Evolutionary conservation across 2,329 filamentous ascomycete genomes (phyloP).

Genomic region (Ambrosiella beaveri): DNA sequence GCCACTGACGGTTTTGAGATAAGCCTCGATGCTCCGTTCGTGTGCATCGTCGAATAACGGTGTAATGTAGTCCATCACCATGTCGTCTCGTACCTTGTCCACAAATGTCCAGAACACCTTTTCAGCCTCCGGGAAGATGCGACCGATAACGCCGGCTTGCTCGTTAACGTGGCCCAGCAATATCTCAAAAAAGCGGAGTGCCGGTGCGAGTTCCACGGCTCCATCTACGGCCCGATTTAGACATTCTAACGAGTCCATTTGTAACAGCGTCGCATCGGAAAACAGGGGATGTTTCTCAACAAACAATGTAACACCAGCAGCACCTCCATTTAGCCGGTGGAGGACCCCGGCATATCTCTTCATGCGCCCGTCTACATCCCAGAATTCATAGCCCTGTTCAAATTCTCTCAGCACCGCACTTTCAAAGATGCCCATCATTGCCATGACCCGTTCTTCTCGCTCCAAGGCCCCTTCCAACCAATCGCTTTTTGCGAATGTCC

Average conservation of each 20-base stretch:
- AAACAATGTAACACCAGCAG: constrained; percentile 65
- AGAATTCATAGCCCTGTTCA: constrained; percentile 74
- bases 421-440: constrained; percentile 71
- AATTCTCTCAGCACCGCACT: constrained; percentile 83
- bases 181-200: constrained; percentile 61
- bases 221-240: constrained; percentile 49
- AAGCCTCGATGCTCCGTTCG: constrained; percentile 53
- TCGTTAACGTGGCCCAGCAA: constrained; percentile 65
- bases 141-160: constrained; percentile 61
- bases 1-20: constrained; percentile 71
- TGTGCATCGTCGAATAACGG: constrained; percentile 77
- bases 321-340: constrained; percentile 63
- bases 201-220: constrained; percentile 62
- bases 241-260: constrained; percentile 59
- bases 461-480: constrained; percentile 55
- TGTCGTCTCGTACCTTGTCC: constrained; percentile 66
- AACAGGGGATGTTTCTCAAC: constrained; percentile 80
- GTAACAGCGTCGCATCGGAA: constrained; percentile 50
- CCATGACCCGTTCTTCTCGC: constrained; percentile 53
- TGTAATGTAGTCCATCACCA: constrained; percentile 74
- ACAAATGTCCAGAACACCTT: constrained; percentile 63
- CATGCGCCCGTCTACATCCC: constrained; percentile 82
- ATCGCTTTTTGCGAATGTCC: constrained; percentile 64
- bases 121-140: constrained; percentile 58
- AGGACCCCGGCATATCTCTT: constrained; percentile 75